These are phyloP conservation scores for Diaporthe humulicola DNA, from an alignment of 2,329 filamentous ascomycete genomes.

Conservation along the genomic window DNA sequence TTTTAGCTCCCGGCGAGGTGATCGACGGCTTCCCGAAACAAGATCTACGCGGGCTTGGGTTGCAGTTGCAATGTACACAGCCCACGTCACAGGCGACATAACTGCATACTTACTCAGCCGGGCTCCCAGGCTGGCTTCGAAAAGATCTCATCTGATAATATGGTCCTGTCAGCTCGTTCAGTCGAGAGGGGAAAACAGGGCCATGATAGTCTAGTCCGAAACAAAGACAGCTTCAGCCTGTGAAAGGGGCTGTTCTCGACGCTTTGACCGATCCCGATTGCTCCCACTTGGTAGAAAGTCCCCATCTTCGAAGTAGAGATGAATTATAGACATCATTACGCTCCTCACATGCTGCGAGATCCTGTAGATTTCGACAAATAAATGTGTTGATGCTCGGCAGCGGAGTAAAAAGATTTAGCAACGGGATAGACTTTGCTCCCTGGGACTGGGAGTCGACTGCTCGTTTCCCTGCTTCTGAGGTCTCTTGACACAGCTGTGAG, in stretches of 20 bases:
- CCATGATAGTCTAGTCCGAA: neutral
- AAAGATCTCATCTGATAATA: neutral
- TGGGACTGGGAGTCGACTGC: too few relatives aligned
- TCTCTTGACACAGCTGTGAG: too few relatives aligned
- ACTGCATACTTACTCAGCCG: neutral
- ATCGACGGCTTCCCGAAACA: neutral
- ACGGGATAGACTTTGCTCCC: too few relatives aligned
- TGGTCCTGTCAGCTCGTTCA: constrained; percentile 5
- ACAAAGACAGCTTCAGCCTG: constrained; percentile 2
- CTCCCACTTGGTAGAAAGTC: neutral
- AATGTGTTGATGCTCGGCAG: too few relatives aligned
- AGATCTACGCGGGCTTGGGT: neutral
- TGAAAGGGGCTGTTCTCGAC: neutral
- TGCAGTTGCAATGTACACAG: neutral
- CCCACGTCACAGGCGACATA: neutral
- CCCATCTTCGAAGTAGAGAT: neutral
- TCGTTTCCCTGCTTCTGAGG: too few relatives aligned
- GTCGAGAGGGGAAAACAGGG: neutral
- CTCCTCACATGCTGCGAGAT: neutral
- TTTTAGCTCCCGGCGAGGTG: neutral
- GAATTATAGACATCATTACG: neutral
- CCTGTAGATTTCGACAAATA: neutral
- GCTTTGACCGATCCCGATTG: neutral
- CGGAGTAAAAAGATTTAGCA: too few relatives aligned
- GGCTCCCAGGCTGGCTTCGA: neutral